Evolutionary conservation across 2,329 filamentous ascomycete species (phyloP).

Genomic region (Metarhizium rileyi): DNA sequence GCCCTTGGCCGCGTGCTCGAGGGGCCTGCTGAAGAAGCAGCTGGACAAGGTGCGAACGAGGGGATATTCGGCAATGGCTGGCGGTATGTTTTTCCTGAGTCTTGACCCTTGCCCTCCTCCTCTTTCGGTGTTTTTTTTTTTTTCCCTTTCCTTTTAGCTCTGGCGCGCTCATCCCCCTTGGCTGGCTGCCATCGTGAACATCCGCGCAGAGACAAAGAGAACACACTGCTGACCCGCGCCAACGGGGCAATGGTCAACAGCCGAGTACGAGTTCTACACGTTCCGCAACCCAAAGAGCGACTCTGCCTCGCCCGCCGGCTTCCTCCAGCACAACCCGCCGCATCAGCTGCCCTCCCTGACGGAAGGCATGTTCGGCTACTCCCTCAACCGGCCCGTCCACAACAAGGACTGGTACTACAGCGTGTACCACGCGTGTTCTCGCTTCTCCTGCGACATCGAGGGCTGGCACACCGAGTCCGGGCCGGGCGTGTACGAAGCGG

Average conservation of each 20-base stretch:
- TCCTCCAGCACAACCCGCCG: conserved; percentile 63
- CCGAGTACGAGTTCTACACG: conserved; percentile 93
- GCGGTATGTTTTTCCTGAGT: conserved; percentile 49
- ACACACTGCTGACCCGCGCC: too few relatives aligned
- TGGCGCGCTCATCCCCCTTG: too few relatives aligned
- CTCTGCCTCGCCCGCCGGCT: conserved; percentile 59
- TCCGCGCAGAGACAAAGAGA: too few relatives aligned
- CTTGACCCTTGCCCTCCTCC: neutral
- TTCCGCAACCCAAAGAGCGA: conserved; percentile 58
- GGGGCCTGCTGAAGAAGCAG: conserved; percentile 61
- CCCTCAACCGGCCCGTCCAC: conserved; percentile 73
- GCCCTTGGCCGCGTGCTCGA: conserved; percentile 68
- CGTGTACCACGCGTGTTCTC: conserved; percentile 68
- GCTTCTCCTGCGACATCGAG: conserved; percentile 75
- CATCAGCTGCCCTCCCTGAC: conserved; percentile 69
- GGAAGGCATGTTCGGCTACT: conserved; percentile 95
- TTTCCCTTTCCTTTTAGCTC: too few relatives aligned
- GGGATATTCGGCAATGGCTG: conserved; percentile 80
- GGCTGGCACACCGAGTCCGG: conserved; percentile 95
- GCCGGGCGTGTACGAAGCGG: conserved; percentile 90
- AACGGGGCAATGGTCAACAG: conserved; percentile 35
- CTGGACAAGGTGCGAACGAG: conserved; percentile 56
- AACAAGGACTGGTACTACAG: conserved; percentile 91
- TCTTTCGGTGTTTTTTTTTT: neutral
- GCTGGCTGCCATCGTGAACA: too few relatives aligned